phyloP scores from a whole-genome alignment of 345 rosid species.

The Barbarea vulgaris region DNA sequence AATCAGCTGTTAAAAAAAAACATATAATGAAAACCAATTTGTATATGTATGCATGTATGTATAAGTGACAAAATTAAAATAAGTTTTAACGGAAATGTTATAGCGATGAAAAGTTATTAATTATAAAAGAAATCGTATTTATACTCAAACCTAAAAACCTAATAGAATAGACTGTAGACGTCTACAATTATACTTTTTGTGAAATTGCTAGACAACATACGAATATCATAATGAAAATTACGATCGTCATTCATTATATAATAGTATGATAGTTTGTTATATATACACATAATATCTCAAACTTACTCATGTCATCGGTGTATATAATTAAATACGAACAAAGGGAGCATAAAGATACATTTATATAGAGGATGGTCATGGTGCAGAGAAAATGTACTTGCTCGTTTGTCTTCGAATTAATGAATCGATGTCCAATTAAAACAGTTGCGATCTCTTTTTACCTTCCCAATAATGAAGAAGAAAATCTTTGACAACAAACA shows the following conservation, averaged over 20 bases:
- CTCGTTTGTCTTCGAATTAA: conserved; percentile 26
- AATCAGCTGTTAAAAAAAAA: too few species aligned
- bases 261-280: background rate
- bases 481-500: conserved; percentile 29
- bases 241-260: background rate
- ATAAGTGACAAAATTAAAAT: background rate
- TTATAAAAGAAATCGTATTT: background rate
- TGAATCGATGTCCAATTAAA: conserved; percentile 17
- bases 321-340: background rate
- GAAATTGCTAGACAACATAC: background rate
- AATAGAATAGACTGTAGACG: background rate
- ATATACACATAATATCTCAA: background rate
- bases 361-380: conserved; percentile 36
- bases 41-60: background rate
- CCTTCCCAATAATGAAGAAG: conserved; percentile 26
- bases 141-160: background rate
- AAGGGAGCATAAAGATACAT: background rate
- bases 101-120: background rate
- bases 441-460: conserved; percentile 32
- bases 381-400: conserved; percentile 37
- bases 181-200: background rate
- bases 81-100: background rate
- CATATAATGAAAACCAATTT: background rate
- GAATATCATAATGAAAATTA: background rate
- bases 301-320: background rate